Evolutionary conservation across 441 rosid genomes (phyloP), one percentile per base, ranked within the genome.

Genomic region (Pelargonium fulgidum): DNA sequence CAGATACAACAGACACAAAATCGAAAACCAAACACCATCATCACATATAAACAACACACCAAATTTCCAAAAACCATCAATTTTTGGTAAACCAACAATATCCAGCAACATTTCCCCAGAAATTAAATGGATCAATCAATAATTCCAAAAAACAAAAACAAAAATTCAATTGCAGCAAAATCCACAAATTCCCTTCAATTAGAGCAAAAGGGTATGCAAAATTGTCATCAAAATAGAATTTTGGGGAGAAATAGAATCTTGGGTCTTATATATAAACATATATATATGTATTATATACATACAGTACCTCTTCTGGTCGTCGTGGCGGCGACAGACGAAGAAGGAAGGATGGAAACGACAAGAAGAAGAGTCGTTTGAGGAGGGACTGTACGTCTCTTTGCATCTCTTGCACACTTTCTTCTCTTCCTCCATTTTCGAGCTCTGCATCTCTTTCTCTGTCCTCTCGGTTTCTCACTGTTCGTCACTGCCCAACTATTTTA

Each of bases 311-410:
- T 80, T 89, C 77, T 89, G 98, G 77, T 93, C 98, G 80, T 91
- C 98, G 85, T 93, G 98, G 73, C 96, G 97, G 63, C 93, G 96
- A 70, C 96, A 90, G 62, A 93, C 97, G 75, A 87, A 91, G 79
- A 90, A 86, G 59, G 97, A 86, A 76, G 90, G 84, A 77, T 93
- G 97, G 74, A 86, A 93, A 62, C 94, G 86, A 72, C 98, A 93
- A 44, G 98, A 78, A 68, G 87, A 85, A 22, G 88, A 69, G 73
- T 74, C 59, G 71, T 93, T 91, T 14, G 87, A 81, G 4, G 89
- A 79, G 20, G 77, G 70, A 20, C 20, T 77, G 84, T 72, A 93
- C 56, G 79, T 71, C n/a, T 47, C 79, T 69, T 89, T 81, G 83
- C 97, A 91, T 70, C 90, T 84, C 84, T 72, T 78, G 82, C 98